These are phyloP conservation scores for Cicer arietinum DNA, from an alignment of 306 rosid species.

Conservation along the genomic window DNA sequence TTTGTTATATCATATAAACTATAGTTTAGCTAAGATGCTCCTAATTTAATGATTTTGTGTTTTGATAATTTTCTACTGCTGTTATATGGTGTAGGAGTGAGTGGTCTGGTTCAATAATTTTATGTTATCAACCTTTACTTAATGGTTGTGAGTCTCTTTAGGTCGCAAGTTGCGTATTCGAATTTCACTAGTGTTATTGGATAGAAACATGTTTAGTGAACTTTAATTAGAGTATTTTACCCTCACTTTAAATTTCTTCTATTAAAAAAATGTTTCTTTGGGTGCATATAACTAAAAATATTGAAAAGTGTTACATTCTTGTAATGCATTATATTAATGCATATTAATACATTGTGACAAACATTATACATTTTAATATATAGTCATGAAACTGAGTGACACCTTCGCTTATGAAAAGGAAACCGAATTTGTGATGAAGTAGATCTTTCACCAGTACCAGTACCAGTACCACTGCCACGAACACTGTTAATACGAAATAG, in stretches of 20 bases:
- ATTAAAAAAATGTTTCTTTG: too few species aligned
- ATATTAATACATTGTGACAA: conserved; percentile 41
- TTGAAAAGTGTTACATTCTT: conserved; percentile 54
- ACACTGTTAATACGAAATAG: conserved; percentile 69
- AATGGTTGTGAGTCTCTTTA: background rate
- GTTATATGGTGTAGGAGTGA: too few species aligned
- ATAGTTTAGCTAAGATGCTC: too few species aligned
- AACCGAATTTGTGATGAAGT: conserved; percentile 74
- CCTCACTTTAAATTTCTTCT: too few species aligned
- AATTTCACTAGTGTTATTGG: too few species aligned
- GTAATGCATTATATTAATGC: conserved; percentile 33
- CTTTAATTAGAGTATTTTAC: too few species aligned
- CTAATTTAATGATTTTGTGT: too few species aligned
- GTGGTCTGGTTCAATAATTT: too few species aligned
- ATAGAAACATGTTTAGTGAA: too few species aligned
- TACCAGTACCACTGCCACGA: conserved; percentile 38
- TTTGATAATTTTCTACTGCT: too few species aligned
- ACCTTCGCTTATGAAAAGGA: conserved; percentile 85
- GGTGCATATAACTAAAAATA: conserved; percentile 6
- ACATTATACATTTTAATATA: conserved; percentile 44
- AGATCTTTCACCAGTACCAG: conserved; percentile 10
- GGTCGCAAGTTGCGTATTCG: too few species aligned
- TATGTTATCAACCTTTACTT: background rate
- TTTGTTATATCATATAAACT: too few species aligned
- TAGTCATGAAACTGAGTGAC: conserved; percentile 88